Evolutionary conservation across 345 rosid species (phyloP).

Genomic region (Limnanthes douglasii): DNA sequence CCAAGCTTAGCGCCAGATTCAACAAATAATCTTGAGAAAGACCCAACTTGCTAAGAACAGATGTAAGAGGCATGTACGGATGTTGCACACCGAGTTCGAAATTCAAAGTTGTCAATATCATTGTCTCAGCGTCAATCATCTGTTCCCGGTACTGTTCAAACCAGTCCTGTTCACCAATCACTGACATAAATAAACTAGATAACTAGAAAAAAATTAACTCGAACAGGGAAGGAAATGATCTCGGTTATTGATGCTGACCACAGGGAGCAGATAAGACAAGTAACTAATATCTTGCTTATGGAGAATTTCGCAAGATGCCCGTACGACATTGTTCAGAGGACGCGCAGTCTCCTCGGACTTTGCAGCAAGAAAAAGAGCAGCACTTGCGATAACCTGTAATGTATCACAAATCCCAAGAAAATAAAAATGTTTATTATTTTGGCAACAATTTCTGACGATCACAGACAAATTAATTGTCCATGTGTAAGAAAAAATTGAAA

Average conservation of each 20-base stretch:
- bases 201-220: not conserved
- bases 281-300: slow-evolving; percentile 53
- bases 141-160: slow-evolving; percentile 66
- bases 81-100: slow-evolving; percentile 72
- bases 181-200: not conserved
- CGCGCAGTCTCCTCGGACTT: slow-evolving; percentile 81
- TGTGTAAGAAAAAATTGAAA: not conserved
- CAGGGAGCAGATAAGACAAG: slow-evolving; percentile 47
- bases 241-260: slow-evolving; percentile 27
- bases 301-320: slow-evolving; percentile 38
- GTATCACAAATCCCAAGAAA: no score
- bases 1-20: slow-evolving; percentile 56
- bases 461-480: not conserved
- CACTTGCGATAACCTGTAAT: slow-evolving; percentile 59
- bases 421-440: no score
- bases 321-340: slow-evolving; percentile 45
- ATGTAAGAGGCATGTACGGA: slow-evolving; percentile 53
- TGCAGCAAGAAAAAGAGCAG: slow-evolving; percentile 66
- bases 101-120: slow-evolving; percentile 56
- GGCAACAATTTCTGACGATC: no score
- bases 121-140: slow-evolving; percentile 59
- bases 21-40: slow-evolving; percentile 50
- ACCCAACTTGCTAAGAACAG: slow-evolving; percentile 51
- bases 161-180: slow-evolving; percentile 44
- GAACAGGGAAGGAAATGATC: not conserved